Base-by-base conservation (phyloP, 768 basidiomycete genomes). In the Auriscalpium orientale region DNA sequence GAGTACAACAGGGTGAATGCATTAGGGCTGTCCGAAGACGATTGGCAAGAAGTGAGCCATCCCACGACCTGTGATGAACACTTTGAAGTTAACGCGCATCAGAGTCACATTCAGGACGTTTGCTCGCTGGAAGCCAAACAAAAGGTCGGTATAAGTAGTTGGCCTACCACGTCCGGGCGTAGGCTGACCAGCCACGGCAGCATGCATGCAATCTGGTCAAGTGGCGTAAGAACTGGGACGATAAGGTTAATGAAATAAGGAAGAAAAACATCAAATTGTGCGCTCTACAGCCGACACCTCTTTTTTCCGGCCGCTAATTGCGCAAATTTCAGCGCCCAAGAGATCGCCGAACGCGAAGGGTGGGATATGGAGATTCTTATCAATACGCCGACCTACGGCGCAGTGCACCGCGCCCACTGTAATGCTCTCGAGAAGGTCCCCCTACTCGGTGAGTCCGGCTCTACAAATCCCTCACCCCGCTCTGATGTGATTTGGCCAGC, bases 401-500 rank as follows among this genome's bases (percentile, higher is more conserved):
- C 40, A 43, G 6, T 43, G 18, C 40, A 43, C 40, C 40, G 40
- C 15, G 18, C 15, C 2, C 40, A 43, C 8, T 15, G 15, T 43
- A 18, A 13, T 15, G 13, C 15, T 43, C 40, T 43, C 15, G 12
- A 33, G 22, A 45, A 28, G 20, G 18, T 37, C 4, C 21, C 18
- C 1, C 46, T n/a, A 11, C 6, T 21, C 6, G 16, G 40, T 21
- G 36, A 11, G 22, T 38, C 22, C 20, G 15, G 16, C 22, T 22
- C 37, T 34, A 12, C 21, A 10, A 34, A 21, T 11, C 8, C 22
- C 46, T 50, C 58, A 35, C 36, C 46, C 50, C 20, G 12, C 49
- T 33, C 43, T 51, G 36, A 21, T 51, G 18, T 22, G 49, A 16
- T 35, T 35, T 45, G 18, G 16, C 8, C 58, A 78, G 76, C 75